Conservation (phyloP, 306 rosid genomes). For the Glycine soja region DNA sequence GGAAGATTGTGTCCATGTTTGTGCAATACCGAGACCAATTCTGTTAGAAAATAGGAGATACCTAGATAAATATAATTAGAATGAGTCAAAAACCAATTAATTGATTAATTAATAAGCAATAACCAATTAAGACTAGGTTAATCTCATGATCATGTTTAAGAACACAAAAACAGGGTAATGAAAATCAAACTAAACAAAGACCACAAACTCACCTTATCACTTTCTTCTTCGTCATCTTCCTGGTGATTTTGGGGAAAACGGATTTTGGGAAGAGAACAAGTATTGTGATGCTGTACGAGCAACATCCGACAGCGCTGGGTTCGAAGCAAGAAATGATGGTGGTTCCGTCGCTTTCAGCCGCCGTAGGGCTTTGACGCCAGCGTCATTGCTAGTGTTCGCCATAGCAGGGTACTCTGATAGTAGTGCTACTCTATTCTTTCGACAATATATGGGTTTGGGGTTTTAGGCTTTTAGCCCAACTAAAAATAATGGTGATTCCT, state of each 20-base stretch:
- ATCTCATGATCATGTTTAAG: background rate
- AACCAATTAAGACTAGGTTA: background rate
- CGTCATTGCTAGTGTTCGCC: conserved; percentile 50
- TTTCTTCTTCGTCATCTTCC: conserved; percentile 58
- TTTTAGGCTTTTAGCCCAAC: conserved; percentile 64
- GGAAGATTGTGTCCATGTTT: too few species aligned
- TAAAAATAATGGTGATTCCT: background rate
- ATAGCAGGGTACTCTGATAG: conserved; percentile 40
- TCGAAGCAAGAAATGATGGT: conserved; percentile 66
- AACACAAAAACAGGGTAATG: background rate
- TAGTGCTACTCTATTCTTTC: background rate
- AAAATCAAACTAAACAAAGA: conserved; percentile 27
- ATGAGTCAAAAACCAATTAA: conserved; percentile 35
- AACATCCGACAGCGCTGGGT: conserved; percentile 53
- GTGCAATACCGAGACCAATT: too few species aligned
- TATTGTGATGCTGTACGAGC: conserved; percentile 77
- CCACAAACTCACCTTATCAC: conserved; percentile 65
- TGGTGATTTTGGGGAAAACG: conserved; percentile 72
- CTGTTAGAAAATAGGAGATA: too few species aligned
- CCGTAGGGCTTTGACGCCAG: conserved; percentile 63
- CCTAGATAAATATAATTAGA: conserved; percentile 53
- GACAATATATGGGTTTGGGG: conserved; percentile 22
- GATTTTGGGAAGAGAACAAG: conserved; percentile 70
- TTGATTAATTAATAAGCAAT: background rate
- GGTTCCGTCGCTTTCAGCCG: conserved; percentile 65